Conservation (phyloP, 768 basidiomycete genomes). For the Candolleomyces eurysporus region DNA sequence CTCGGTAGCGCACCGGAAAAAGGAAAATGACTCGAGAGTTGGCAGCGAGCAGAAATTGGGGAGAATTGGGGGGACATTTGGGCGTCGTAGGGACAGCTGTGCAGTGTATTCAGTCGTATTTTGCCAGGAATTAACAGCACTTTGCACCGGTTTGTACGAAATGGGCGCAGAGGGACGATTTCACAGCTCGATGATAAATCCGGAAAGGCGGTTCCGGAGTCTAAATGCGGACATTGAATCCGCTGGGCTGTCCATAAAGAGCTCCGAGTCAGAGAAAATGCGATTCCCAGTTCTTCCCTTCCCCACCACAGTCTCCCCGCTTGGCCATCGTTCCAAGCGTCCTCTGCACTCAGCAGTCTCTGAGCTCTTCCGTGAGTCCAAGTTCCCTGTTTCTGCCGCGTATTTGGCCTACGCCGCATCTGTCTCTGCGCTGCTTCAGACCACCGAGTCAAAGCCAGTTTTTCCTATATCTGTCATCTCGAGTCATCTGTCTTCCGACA, state of each 20-base stretch:
- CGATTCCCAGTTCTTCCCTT: conserved; percentile 15
- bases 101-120: not conserved
- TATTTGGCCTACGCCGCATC: conserved; percentile 28
- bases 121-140: conserved; percentile 7
- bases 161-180: not conserved
- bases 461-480: conserved; percentile 18
- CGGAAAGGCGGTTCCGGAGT: conserved; percentile 7
- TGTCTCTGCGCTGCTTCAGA: conserved; percentile 13
- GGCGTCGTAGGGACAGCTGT: not conserved
- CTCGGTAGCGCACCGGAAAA: conserved; percentile 14
- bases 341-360: conserved; percentile 17
- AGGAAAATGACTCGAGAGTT: conserved; percentile 29
- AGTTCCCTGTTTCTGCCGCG: conserved; percentile 19
- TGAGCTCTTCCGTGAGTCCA: conserved; percentile 35
- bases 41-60: not conserved
- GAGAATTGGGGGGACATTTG: not conserved
- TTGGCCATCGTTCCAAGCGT: conserved; percentile 15
- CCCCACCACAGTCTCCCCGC: conserved; percentile 16
- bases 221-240: conserved; percentile 20
- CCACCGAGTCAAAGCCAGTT: conserved; percentile 5
- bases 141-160: not conserved
- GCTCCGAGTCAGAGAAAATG: conserved; percentile 21
- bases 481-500: conserved; percentile 14
- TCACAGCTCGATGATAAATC: conserved; percentile 9
- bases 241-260: conserved; percentile 20